phyloP scores from a whole-genome alignment of 1,139 yeast genomes.

The Sporopachydermia cereana region DNA sequence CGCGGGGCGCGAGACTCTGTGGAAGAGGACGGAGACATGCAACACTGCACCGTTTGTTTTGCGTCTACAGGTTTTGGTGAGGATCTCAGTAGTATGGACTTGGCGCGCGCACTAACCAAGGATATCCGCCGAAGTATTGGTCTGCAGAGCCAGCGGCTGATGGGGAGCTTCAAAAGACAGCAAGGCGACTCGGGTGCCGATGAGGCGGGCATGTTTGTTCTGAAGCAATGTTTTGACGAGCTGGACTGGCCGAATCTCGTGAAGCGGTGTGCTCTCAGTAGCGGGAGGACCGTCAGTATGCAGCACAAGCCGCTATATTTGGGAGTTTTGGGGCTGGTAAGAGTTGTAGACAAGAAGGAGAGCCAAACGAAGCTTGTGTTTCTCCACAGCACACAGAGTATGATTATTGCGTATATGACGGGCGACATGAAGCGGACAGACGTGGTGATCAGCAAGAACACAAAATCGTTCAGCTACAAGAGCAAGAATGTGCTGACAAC shows the following conservation, averaged over 20 bases:
- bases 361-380: background rate
- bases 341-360: constrained; percentile 6
- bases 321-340: constrained; percentile 15
- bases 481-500: background rate
- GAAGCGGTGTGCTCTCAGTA: constrained; percentile 6
- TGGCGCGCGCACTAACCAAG: constrained; percentile 15
- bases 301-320: constrained; percentile 17
- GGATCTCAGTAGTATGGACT: constrained; percentile 20
- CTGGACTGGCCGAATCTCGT: constrained; percentile 5
- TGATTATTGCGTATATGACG: constrained; percentile 1
- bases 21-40: background rate
- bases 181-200: background rate
- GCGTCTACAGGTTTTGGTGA: constrained; percentile 26
- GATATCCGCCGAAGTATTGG: constrained; percentile 3
- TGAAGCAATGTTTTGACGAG: constrained; percentile 8
- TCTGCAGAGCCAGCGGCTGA: constrained; percentile 6
- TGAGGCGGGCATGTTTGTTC: constrained; percentile 7
- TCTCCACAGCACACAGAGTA: constrained; percentile 4
- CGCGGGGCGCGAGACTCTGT: background rate
- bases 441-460: constrained; percentile 4
- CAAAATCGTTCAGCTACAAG: background rate
- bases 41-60: constrained; percentile 2
- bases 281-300: constrained; percentile 7
- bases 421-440: constrained; percentile 2
- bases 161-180: background rate